Evolutionary conservation across 225 moss, liverwort and hornwort genomes (phyloP).

Genomic region (Climacium dendroides): DNA sequence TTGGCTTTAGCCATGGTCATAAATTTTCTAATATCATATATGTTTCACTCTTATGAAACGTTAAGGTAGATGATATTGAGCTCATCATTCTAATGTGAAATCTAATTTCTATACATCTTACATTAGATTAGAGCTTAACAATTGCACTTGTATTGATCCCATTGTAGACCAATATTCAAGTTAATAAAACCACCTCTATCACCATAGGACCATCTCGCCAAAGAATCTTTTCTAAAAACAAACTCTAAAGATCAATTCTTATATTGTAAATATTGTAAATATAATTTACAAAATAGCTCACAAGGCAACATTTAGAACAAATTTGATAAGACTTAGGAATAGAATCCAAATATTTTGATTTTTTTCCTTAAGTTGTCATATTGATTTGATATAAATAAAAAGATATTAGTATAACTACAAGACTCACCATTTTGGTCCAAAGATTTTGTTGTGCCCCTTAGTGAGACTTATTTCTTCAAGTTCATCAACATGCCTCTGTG

Average conservation of each 20-base stretch:
- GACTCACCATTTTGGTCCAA: not conserved
- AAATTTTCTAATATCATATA: not conserved
- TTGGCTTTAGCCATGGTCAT: not conserved
- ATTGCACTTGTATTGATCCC: not conserved
- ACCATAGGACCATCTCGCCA: not conserved
- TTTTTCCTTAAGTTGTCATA: fast-evolving
- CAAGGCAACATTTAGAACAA: too few species aligned
- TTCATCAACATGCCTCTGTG: fast-evolving
- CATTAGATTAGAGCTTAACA: not conserved
- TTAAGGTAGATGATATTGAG: not conserved
- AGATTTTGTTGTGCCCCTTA: fast-evolving
- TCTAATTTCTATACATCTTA: not conserved
- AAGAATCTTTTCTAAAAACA: not conserved
- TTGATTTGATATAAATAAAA: not conserved
- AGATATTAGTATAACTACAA: not conserved
- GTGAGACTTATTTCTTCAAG: fast-evolving
- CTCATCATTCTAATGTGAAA: not conserved
- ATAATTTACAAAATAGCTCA: not conserved
- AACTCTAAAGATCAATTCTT: not conserved
- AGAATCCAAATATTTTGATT: not conserved
- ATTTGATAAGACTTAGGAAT: not conserved
- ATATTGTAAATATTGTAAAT: not conserved
- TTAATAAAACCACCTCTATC: not conserved
- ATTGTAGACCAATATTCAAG: not conserved
- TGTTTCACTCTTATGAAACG: fast-evolving